Evolutionary conservation across 1,284 basidiomycete species (phyloP).

Genomic region (Trametes polyzona): DNA sequence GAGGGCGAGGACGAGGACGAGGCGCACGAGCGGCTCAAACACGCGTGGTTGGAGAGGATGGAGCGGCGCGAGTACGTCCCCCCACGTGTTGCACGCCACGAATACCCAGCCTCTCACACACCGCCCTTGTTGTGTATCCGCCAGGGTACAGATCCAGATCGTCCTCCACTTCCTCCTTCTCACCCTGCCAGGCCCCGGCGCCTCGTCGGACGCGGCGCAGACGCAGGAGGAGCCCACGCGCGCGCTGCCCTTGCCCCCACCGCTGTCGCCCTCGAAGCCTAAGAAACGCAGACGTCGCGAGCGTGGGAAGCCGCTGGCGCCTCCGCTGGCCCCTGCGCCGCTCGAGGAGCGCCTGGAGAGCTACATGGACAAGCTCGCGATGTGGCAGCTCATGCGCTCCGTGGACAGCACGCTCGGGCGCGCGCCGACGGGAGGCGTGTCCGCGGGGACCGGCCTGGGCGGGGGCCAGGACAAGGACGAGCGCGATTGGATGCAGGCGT

Average conservation of each 20-base stretch:
- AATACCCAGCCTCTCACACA: slow-evolving; percentile 5
- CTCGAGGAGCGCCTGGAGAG: slow-evolving; percentile 62
- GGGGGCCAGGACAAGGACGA: slow-evolving; percentile 38
- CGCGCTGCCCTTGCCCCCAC: slow-evolving; percentile 17
- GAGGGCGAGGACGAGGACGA: slow-evolving; percentile 24
- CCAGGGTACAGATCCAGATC: slow-evolving; percentile 74
- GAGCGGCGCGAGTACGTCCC: slow-evolving; percentile 73
- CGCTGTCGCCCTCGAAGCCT: slow-evolving; percentile 28
- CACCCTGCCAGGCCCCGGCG: slow-evolving; percentile 50
- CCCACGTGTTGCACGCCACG: slow-evolving; percentile 6
- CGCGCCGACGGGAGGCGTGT: slow-evolving; percentile 11
- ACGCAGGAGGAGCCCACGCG: slow-evolving; percentile 3
- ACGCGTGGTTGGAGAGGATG: slow-evolving; percentile 61
- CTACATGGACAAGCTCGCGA: slow-evolving; percentile 77
- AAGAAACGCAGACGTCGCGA: slow-evolving; percentile 39
- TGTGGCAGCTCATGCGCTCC: slow-evolving; percentile 66
- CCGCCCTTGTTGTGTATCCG: background rate
- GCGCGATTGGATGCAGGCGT: slow-evolving; percentile 73
- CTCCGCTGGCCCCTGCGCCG: slow-evolving; percentile 19
- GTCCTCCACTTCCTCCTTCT: slow-evolving; percentile 67
- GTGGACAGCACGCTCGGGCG: slow-evolving; percentile 32
- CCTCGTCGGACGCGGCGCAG: slow-evolving; percentile 2
- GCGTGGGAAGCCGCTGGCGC: slow-evolving; percentile 36
- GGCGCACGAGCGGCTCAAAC: slow-evolving; percentile 51
- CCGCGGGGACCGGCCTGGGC: slow-evolving; percentile 25